Base-by-base conservation (phyloP, 2,329 filamentous ascomycete genomes). In the Hyphodiscus sp. region DNA sequence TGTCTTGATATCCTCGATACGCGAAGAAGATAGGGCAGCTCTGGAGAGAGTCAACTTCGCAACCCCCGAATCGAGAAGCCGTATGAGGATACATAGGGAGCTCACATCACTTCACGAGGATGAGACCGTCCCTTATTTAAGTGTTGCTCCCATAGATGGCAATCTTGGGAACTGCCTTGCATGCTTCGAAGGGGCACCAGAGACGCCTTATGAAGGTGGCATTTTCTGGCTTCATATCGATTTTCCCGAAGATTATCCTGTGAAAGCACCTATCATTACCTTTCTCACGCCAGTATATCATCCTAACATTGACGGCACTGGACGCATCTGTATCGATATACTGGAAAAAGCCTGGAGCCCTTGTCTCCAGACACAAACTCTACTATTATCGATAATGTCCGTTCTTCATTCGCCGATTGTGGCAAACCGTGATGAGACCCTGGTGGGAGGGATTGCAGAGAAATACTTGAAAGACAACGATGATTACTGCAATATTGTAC, bases 231-330 rank as follows among this genome's bases (percentile, higher is more conserved):
- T 52, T 15, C 50, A 47, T 20, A 20, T 52, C 18, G 29, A 20
- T 15, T 52, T 23, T 20, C 50, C 50, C 18, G 20, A 42, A 18
- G 20, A 45, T 15, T 52, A 52, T 16, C 50, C 50, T 9, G 29
- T 30, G 10, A 19, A 44, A 13, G 45, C 50, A 2, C 50, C 44
- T 5, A 19, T 16, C 4, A 38, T 47, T 6, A 26, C 30, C 18
- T 52, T 52, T 19, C 16, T 52, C 20, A 52, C 50, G 1, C 45
- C 50, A 20, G 47, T 48, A 20, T 52, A 29, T 30, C 50, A 52
- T 30, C 50, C 50, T 1, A 52, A 52, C 18, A 19, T 52, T 38
- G 38, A 47, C 26, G 13, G 10, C 16, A 8, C 30, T 9, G 16
- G 43, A 26, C 15, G 42, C 16, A 20, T 52, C 18, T n/a, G 23